Conservation (phyloP, 345 rosid species). For the Lepidium sativum region DNA sequence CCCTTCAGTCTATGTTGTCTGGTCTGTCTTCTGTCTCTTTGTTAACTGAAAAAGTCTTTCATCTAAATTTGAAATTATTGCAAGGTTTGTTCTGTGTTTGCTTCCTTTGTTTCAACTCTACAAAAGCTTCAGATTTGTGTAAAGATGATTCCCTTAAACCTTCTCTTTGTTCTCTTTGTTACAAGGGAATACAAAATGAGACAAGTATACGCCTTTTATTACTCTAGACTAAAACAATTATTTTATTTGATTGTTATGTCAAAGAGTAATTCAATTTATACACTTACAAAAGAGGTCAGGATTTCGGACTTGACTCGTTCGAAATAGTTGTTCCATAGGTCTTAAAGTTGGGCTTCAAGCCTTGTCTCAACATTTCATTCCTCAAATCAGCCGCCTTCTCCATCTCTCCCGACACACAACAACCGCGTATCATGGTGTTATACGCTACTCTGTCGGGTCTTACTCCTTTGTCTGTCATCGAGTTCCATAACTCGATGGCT, state of each 20-base stretch:
- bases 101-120: not conserved
- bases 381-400: constrained; percentile 52
- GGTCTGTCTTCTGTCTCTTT: constrained; percentile 21
- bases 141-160: not conserved
- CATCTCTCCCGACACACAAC: constrained; percentile 53
- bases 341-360: constrained; percentile 31
- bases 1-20: constrained; percentile 18
- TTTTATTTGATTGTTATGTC: not conserved
- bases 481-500: constrained; percentile 63
- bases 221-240: not conserved
- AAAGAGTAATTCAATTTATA: not conserved
- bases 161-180: not conserved
- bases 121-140: not conserved
- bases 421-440: constrained; percentile 56
- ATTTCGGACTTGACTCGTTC: not conserved
- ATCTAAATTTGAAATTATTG: not conserved
- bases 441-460: constrained; percentile 68
- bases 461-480: constrained; percentile 54
- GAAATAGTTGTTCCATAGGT: not conserved
- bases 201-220: not conserved
- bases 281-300: not conserved
- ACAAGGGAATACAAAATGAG: not conserved
- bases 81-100: constrained; percentile 7
- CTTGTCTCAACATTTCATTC: constrained; percentile 63
- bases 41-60: constrained; percentile 1